Base-by-base conservation (phyloP, 2,329 filamentous ascomycete genomes). In the Sarocladium brachiariae region DNA sequence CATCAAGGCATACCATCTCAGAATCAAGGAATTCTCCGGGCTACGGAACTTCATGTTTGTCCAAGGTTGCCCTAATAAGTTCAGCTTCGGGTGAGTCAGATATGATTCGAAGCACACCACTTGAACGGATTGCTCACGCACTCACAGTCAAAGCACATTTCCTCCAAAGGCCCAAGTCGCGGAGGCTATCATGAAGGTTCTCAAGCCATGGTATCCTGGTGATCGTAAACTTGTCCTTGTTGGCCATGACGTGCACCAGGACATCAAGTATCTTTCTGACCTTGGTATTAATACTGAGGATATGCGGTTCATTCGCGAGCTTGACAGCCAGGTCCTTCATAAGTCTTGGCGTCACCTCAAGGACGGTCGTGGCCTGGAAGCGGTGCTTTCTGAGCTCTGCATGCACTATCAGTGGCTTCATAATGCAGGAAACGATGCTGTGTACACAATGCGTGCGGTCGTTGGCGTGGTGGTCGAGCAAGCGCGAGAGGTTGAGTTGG, bases 341-440 rank as follows among this genome's bases (percentile, higher is more conserved):
- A 81, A 83, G 54, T 77, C 80, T 13, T 76, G 84, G 60, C 75
- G 74, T 27, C 72, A 75, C 13, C 74, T 78, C 19, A 58, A 62
- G 0, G 70, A 85, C 2, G 63, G 73, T 3, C 74, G 76, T 13
- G 77, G 76, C 1, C 75, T 97, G 2, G 70, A 69, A 0, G 69
- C 58, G 5, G 73, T 95, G 13, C 76, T 96, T 21, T 60, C 66
- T 5, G 75, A 84, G 5, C 71, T 96, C 24, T 78, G 77, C 2
- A 78, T 95, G 8, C 59, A 68, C 0, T 78, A 74, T 37, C 78
- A 72, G 65, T 74, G 86, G 57, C 72, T 92, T n/a, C 90, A 96
- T 66, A 95, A 95, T 61, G 90, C 84, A 0, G 83, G 90, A 2
- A 96, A 96, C 56, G 90, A 96, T 62, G 89, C 90, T 0, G 77